Conservation (phyloP, 352 stramenopile species). For the Hyaloperonospora brassicae region DNA sequence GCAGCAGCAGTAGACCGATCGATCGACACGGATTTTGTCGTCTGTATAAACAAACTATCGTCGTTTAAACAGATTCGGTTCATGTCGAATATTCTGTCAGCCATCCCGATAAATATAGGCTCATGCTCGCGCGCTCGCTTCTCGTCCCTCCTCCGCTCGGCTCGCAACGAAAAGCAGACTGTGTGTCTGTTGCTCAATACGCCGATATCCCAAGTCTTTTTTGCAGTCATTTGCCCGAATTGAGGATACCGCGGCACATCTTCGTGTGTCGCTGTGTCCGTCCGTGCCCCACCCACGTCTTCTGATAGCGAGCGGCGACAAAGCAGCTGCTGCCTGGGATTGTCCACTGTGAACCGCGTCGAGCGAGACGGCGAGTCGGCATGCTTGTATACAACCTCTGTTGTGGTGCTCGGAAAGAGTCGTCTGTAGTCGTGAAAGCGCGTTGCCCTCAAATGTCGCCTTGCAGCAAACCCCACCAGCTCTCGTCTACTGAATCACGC, state of each 20-base stretch:
- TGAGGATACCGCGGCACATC: too few species aligned
- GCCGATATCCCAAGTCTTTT: too few species aligned
- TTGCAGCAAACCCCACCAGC: not conserved
- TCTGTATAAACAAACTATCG: too few species aligned
- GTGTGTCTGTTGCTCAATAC: too few species aligned
- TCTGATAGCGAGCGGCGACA: conserved; percentile 16
- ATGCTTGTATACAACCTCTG: conserved; percentile 34
- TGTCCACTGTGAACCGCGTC: conserved; percentile 4
- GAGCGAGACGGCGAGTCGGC: conserved; percentile 22
- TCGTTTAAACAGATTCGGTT: not conserved
- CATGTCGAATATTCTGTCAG: conserved; percentile 22
- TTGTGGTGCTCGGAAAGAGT: conserved; percentile 36
- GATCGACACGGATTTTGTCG: too few species aligned
- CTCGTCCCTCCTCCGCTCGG: too few species aligned
- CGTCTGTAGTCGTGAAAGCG: conserved; percentile 24
- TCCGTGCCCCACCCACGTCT: conserved; percentile 3
- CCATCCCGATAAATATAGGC: conserved; percentile 30
- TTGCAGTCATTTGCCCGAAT: too few species aligned
- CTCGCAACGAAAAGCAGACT: not conserved
- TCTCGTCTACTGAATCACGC: conserved; percentile 47
- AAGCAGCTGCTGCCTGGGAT: conserved; percentile 8
- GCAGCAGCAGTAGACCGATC: conserved; percentile 4
- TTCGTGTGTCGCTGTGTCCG: too few species aligned
- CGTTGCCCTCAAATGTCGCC: conserved; percentile 1
- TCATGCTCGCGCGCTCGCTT: conserved; percentile 1